A percentile compares a stretch with the other conserved stretches of the same genome.
Conservation (phyloP, 176 grass and related monocot species). For the Aegilops bicornis region DNA sequence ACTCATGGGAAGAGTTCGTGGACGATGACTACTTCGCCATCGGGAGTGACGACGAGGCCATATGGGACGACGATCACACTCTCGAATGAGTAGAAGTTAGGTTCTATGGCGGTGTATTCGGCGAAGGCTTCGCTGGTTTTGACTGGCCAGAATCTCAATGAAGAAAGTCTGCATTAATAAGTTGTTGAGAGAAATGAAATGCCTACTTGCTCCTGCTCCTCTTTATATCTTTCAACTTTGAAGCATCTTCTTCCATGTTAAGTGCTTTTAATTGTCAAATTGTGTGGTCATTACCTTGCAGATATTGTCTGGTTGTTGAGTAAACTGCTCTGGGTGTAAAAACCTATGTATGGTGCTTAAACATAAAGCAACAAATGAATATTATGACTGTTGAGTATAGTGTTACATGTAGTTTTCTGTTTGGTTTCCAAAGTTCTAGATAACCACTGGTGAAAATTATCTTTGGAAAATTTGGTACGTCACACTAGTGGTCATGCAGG, state of each 20-base stretch:
- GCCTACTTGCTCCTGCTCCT: not conserved
- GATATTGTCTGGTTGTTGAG: constrained; percentile 10
- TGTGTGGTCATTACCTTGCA: constrained; percentile 12
- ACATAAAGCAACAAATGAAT: too few relatives aligned
- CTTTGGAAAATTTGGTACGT: too few relatives aligned
- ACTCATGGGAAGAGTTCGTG: constrained; percentile 73
- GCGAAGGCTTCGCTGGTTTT: constrained; percentile 54
- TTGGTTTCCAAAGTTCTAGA: not conserved
- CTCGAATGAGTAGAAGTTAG: constrained; percentile 65
- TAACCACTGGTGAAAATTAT: too few relatives aligned
- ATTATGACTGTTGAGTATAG: too few relatives aligned
- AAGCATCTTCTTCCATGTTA: not conserved
- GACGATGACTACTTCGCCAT: constrained; percentile 45
- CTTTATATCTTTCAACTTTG: not conserved
- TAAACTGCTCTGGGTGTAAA: too few relatives aligned
- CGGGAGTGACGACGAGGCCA: constrained; percentile 62
- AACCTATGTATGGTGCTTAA: too few relatives aligned
- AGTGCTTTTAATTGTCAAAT: not conserved
- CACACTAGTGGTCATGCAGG: too few relatives aligned
- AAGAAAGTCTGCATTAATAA: not conserved
- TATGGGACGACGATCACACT: constrained; percentile 76
- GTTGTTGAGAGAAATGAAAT: not conserved
- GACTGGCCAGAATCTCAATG: constrained; percentile 87
- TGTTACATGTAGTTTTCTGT: too few relatives aligned
- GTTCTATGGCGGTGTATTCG: constrained; percentile 72